phyloP scores from a whole-genome alignment of 805 yeast genomes.

The Zygoascus flipseniorum region DNA sequence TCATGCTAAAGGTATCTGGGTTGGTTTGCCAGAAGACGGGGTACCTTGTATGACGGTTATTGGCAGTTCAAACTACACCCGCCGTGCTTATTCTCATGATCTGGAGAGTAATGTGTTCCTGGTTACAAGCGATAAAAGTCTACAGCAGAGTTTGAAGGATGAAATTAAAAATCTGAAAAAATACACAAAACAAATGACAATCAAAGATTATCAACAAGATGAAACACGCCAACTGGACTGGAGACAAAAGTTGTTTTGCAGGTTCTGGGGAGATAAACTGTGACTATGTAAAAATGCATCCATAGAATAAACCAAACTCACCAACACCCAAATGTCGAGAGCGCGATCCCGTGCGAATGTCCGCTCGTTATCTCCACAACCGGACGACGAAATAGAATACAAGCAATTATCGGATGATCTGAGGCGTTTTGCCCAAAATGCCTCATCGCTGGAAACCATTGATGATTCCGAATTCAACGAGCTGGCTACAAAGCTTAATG shows the following conservation, averaged over 20 bases:
- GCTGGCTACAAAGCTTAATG: background rate
- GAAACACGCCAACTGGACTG: conserved; percentile 54
- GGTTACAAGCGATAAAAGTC: conserved; percentile 54
- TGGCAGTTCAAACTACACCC: conserved; percentile 91
- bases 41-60: conserved; percentile 69
- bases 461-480: background rate
- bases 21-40: conserved; percentile 46
- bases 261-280: conserved; percentile 24
- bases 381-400: background rate
- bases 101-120: conserved; percentile 81
- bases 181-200: conserved; percentile 43
- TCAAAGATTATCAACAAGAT: conserved; percentile 49
- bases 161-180: conserved; percentile 57
- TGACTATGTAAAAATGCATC: conserved; percentile 5
- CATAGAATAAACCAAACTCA: background rate
- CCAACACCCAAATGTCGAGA: background rate
- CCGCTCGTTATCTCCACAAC: background rate
- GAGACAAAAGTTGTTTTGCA: conserved; percentile 21
- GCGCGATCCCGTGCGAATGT: background rate
- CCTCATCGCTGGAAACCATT: background rate
- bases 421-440: background rate
- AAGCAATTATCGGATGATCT: background rate
- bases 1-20: conserved; percentile 96
- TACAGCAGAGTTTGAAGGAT: conserved; percentile 46
- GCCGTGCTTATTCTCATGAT: conserved; percentile 80